Percentiles rank a stretch among this genome's conserved stretches.
These are phyloP conservation scores for Plectosphaerella sp. DNA, from an alignment of 2,329 filamentous ascomycete species.

Conservation along the genomic window DNA sequence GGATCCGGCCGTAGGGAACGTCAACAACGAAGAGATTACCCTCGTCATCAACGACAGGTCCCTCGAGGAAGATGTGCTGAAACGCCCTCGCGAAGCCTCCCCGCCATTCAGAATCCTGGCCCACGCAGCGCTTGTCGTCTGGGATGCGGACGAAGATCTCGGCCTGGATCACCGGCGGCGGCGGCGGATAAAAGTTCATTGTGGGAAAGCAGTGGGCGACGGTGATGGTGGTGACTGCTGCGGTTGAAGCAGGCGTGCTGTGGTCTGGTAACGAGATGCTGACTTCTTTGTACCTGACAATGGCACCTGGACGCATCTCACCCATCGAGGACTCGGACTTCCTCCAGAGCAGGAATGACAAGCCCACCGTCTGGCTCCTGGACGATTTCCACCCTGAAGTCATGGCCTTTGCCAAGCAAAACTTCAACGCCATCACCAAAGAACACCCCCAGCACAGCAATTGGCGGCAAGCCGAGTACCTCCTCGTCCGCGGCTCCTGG, in stretches of 20 bases:
- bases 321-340: background rate
- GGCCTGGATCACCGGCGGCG: conserved; percentile 26
- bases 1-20: conserved; percentile 31
- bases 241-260: background rate
- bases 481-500: conserved; percentile 31
- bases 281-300: background rate
- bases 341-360: conserved; percentile 6
- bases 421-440: conserved; percentile 33
- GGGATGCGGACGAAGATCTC: conserved; percentile 29
- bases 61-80: conserved; percentile 34
- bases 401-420: conserved; percentile 23
- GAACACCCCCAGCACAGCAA: conserved; percentile 25
- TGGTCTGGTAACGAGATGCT: too few relatives aligned
- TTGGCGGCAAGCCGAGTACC: conserved; percentile 33
- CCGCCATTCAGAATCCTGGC: conserved; percentile 30
- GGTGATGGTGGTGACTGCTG: background rate
- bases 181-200: conserved; percentile 30
- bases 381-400: conserved; percentile 32
- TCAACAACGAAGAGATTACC: conserved; percentile 33
- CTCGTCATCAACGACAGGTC: conserved; percentile 23
- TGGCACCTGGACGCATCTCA: conserved; percentile 5
- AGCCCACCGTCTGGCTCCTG: conserved; percentile 34
- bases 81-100: conserved; percentile 27
- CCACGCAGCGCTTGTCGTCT: conserved; percentile 24
- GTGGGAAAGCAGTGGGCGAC: background rate